Percentiles rank a stretch among this genome's conserved stretches.
Evolutionary conservation across 2,329 filamentous ascomycete genomes (phyloP).

Genomic region (Bipolaris victoriae): DNA sequence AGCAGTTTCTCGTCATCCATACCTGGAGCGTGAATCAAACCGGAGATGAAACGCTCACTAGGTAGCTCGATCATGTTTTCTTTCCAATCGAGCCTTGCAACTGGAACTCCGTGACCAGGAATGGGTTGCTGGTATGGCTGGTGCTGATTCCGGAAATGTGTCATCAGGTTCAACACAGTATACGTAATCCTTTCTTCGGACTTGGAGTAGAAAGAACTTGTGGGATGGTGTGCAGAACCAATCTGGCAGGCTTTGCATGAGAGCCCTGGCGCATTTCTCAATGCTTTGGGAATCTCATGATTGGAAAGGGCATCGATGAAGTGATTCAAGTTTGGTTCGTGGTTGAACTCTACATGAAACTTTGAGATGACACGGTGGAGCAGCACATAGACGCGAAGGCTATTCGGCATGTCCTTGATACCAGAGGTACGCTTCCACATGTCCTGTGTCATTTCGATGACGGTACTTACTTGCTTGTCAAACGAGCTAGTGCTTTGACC

Average conservation of each 20-base stretch:
- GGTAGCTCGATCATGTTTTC: conserved; percentile 67
- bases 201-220: conserved; percentile 43
- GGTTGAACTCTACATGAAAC: conserved; percentile 64
- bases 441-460: conserved; percentile 60
- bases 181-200: conserved; percentile 50
- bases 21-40: conserved; percentile 58
- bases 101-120: conserved; percentile 31
- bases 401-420: conserved; percentile 66
- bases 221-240: conserved; percentile 35
- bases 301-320: conserved; percentile 54
- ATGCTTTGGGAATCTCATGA: conserved; percentile 49
- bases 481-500: conserved; percentile 43
- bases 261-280: conserved; percentile 54
- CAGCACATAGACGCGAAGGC: conserved; percentile 67
- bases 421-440: conserved; percentile 67
- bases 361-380: conserved; percentile 67
- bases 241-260: conserved; percentile 52
- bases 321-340: conserved; percentile 65
- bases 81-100: conserved; percentile 59
- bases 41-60: conserved; percentile 56
- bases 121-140: conserved; percentile 31
- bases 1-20: conserved; percentile 64
- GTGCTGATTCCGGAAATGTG: conserved; percentile 66
- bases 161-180: conserved; percentile 61
- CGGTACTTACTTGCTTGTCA: conserved; percentile 50